Evolutionary conservation across 2,329 filamentous ascomycete genomes (phyloP), one percentile per base, ranked within the genome.

Genomic region (Aspergillus amoenus): DNA sequence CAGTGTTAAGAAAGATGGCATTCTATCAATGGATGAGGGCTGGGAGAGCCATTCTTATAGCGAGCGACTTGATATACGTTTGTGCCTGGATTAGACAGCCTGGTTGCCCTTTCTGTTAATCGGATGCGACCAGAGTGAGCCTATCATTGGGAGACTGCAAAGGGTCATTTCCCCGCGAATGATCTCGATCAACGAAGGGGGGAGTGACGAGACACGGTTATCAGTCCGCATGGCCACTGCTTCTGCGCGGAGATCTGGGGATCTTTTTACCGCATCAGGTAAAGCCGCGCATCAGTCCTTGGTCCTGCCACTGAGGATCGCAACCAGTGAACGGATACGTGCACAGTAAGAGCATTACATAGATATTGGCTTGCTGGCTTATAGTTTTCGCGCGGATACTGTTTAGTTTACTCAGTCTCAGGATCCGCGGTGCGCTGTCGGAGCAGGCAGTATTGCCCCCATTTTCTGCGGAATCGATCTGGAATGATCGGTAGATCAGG

Each of bases 391-490:
- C 30, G 34, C 13, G 30, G 18, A 34, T 49, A 48, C 4, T 17
- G 17, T 34, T 27, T 24, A 17, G 4, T 41, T 44, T 55, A 52
- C 34, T 54, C 32, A n/a, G 37, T 41, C 42, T 55, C 37, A 17
- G 59, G 27, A 30, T 46, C 44, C 30, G 17, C 43, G 34, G 58
- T 51, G 45, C 78, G 85, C 63, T 85, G 84, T 67, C 84, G 83
- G 62, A 97, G 76, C 52, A 99, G 79, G 73, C 94, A 99, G 73
- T 97, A 95, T 52, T 86, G 81, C 17, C 92, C 94, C 91, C 93
- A 97, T 73, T 85, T 87, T 56, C 93, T 84, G 65, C 82, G 84
- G 62, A 86, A 87, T 58, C 81, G 82, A 42, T 85, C 81, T 0
- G 93, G 92, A 13, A 96, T 77, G 40, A 91, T 75, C 0, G 82